These are phyloP conservation scores for Voacanga thouarsii DNA, from an alignment of 257 asterid species.

Conservation along the genomic window DNA sequence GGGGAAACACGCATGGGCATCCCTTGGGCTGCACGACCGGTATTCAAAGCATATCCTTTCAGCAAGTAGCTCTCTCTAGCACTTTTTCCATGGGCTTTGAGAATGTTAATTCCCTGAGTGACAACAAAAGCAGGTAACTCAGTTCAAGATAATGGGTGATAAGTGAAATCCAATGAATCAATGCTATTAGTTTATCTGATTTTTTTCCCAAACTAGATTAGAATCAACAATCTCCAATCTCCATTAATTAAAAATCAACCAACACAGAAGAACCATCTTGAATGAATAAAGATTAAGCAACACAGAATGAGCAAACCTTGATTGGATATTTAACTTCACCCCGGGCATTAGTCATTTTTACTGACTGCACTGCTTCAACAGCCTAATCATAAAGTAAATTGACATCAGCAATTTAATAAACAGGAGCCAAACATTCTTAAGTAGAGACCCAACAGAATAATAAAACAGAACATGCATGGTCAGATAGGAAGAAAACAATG, in stretches of 20 bases:
- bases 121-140: constrained; percentile 20
- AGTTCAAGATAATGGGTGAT: neutral
- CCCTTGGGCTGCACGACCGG: constrained; percentile 95
- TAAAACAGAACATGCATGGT: neutral
- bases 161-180: neutral
- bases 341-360: constrained; percentile 81
- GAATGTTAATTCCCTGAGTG: constrained; percentile 79
- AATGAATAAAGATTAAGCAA: neutral
- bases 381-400: constrained; percentile 35
- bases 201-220: neutral
- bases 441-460: neutral
- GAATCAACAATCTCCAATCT: neutral
- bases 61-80: constrained; percentile 81
- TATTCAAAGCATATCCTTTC: constrained; percentile 87
- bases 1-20: constrained; percentile 86
- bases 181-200: neutral
- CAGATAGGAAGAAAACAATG: neutral
- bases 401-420: neutral
- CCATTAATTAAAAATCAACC: neutral
- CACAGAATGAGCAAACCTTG: constrained; percentile 49
- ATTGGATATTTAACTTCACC: constrained; percentile 86
- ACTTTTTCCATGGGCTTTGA: constrained; percentile 93
- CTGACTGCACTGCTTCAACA: constrained; percentile 84
- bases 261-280: constrained; percentile 6
- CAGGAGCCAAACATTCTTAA: neutral